Conservation (phyloP, 2,329 filamentous ascomycete genomes). For the Trichoderma afroharzianum region DNA sequence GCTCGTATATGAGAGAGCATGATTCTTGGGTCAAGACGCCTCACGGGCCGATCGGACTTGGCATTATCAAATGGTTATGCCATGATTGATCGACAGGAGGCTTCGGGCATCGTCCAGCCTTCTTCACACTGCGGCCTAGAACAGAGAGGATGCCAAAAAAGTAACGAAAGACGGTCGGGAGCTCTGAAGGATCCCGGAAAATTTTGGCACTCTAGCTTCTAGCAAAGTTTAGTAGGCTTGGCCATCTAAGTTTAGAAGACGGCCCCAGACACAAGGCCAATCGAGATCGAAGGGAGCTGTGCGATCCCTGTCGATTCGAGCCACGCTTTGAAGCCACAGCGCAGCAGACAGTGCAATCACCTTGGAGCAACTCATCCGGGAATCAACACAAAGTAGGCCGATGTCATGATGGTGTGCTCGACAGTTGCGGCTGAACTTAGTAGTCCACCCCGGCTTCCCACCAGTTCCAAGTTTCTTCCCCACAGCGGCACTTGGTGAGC, state of each 20-base stretch:
- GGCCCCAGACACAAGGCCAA: background rate
- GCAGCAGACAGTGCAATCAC: background rate
- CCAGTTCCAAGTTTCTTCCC: background rate
- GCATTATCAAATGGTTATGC: slow-evolving; percentile 6
- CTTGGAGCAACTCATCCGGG: slow-evolving; percentile 7
- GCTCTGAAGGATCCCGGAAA: background rate
- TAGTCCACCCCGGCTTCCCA: background rate
- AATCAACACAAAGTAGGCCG: background rate
- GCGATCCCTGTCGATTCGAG: background rate
- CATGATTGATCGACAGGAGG: slow-evolving; percentile 10
- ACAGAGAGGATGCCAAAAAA: background rate
- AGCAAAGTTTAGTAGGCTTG: background rate
- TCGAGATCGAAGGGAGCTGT: background rate
- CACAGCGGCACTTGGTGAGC: background rate
- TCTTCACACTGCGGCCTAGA: background rate
- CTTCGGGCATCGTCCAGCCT: background rate
- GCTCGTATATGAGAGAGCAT: background rate
- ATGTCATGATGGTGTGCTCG: slow-evolving; percentile 4
- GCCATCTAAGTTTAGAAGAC: slow-evolving; percentile 8
- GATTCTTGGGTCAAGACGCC: background rate
- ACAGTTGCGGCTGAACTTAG: slow-evolving; percentile 16
- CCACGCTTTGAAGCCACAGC: slow-evolving; percentile 4
- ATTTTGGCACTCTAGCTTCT: background rate
- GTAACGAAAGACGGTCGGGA: background rate
- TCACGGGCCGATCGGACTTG: background rate